Base-by-base conservation (phyloP, 2,329 filamentous ascomycete species). In the Didymellaceae sp. region DNA sequence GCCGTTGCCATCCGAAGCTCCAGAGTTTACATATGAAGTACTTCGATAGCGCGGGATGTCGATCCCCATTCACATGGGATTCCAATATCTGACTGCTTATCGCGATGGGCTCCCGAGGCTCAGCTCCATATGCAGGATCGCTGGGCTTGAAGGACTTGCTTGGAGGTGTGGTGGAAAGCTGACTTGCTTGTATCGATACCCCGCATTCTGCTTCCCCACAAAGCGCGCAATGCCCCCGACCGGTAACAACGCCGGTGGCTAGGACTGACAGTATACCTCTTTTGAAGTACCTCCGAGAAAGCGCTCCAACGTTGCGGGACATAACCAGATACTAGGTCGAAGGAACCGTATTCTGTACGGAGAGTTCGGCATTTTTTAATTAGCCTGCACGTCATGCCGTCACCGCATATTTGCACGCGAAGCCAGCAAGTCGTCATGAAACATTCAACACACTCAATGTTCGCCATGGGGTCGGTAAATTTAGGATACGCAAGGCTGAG, bases 21-120 rank as follows among this genome's bases (percentile, higher is more conserved):
- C 5, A 28, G n/a, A 13, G 26, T 28, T 28, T 3, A 5, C 26
- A 13, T n/a, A n/a, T n/a, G n/a, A n/a, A 25, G 17, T 11, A 25
- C 35, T 34, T 41, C 35, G 47, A 51, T 45, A 51, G 30, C 41
- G 28, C 30, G 33, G 30, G n/a, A n/a, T n/a, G n/a, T n/a, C n/a
- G n/a, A n/a, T n/a, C n/a, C n/a, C n/a, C n/a, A n/a, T 46, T 46
- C 48, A 52, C 48, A 43, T 52, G 48, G 28, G 42, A 45, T 14
- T 16, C 28, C 21, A 14, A 18, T 26, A 20, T 32, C 26, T 16
- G 24, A 13, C 6, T 24, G 33, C n/a, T 11, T 35, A 42, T 45
- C 35, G 28, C 20, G 9, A 52, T 17, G 24, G 16, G 26, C 37
- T 38, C 16, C 42, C 48, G 48, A 52, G 48, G 48, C 38, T 35